Evolutionary conservation across 176 grass and related monocot genomes (phyloP).

Genomic region (Aegilops umbellulata): DNA sequence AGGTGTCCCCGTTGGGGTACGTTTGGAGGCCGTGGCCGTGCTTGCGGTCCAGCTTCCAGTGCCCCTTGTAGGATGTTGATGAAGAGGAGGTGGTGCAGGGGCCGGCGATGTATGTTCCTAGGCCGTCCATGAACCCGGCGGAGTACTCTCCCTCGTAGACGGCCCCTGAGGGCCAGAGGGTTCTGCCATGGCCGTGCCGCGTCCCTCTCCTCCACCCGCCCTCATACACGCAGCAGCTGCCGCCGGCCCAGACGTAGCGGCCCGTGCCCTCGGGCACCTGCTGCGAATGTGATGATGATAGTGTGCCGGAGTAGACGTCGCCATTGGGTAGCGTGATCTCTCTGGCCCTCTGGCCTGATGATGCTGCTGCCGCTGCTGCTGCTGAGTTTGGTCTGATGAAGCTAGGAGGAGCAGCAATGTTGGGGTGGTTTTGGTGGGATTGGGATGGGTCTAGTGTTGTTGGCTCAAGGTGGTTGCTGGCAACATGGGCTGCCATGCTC

Average conservation of each 20-base stretch:
- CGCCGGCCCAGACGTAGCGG: constrained; percentile 64
- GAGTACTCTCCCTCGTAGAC: constrained; percentile 75
- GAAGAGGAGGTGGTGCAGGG: constrained; percentile 28
- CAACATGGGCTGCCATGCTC: too few relatives aligned
- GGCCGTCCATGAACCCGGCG: constrained; percentile 74
- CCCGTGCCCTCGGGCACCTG: constrained; percentile 70
- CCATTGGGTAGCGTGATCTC: too few relatives aligned
- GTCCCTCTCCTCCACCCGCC: constrained; percentile 64
- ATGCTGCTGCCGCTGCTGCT: too few relatives aligned
- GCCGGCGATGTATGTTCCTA: constrained; percentile 51
- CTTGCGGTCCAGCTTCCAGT: constrained; percentile 80
- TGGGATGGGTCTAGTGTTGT: too few relatives aligned
- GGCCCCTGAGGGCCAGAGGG: constrained; percentile 59
- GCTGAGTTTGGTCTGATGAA: too few relatives aligned
- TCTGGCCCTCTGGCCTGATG: too few relatives aligned
- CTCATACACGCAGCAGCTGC: constrained; percentile 64
- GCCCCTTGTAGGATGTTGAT: constrained; percentile 40
- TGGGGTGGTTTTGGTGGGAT: too few relatives aligned
- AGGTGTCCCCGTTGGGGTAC: constrained; percentile 65
- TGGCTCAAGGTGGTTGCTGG: too few relatives aligned
- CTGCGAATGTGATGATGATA: constrained; percentile 9
- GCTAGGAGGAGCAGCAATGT: too few relatives aligned
- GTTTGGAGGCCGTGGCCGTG: constrained; percentile 77
- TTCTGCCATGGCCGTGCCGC: constrained; percentile 68
- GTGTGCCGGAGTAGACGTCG: background rate